Conservation (phyloP, 192 early-diverging fungal genomes). For the Rhizoclosmatium globosum region DNA sequence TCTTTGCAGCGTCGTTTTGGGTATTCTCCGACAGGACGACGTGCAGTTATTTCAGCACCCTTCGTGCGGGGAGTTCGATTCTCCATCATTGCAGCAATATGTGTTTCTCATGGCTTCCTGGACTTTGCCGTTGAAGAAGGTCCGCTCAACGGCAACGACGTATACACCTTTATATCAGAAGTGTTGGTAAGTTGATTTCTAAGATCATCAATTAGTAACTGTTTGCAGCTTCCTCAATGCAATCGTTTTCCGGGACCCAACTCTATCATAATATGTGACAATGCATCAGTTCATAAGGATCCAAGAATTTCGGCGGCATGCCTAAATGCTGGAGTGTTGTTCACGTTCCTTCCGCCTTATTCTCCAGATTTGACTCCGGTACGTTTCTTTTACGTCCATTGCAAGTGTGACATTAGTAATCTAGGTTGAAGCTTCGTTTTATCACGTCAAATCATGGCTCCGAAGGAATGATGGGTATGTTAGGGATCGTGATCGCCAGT, state of each 20-base stretch:
- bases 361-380: conserved; percentile 9
- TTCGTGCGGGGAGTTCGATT: background rate
- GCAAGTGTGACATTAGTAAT: background rate
- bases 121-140: background rate
- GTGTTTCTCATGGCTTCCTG: background rate
- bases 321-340: background rate
- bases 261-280: background rate
- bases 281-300: conserved; percentile 11
- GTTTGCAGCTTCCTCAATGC: background rate
- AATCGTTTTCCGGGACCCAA: background rate
- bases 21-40: background rate
- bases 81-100: background rate
- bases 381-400: background rate
- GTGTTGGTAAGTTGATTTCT: background rate
- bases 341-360: conserved; percentile 1
- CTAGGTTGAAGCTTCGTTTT: background rate
- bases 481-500: background rate
- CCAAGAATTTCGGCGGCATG: background rate
- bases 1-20: background rate
- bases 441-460: background rate
- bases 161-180: background rate
- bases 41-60: background rate
- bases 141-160: background rate
- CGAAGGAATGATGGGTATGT: background rate
- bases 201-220: background rate